Conservation (phyloP, 2,329 filamentous ascomycete genomes). For the Stagonosporopsis chrysanthemi region DNA sequence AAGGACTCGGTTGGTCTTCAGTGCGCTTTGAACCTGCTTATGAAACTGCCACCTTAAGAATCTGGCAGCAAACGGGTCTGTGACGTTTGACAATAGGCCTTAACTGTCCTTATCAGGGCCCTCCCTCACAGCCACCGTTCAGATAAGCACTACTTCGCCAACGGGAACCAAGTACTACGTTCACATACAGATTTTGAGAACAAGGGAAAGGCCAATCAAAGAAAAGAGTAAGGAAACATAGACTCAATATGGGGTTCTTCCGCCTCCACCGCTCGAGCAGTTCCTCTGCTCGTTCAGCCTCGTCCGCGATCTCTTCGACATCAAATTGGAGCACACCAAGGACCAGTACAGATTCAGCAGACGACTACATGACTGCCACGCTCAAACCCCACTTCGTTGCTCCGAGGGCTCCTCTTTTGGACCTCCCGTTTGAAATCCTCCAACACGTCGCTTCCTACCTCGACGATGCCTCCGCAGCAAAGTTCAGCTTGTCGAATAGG, state of each 20-base stretch:
- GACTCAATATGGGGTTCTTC: slow-evolving; percentile 15
- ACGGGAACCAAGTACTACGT: background rate
- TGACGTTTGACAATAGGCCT: background rate
- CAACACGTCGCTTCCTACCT: slow-evolving; percentile 42
- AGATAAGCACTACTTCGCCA: background rate
- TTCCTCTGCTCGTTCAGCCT: slow-evolving; percentile 3
- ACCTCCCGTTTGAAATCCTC: slow-evolving; percentile 41
- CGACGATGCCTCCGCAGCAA: slow-evolving; percentile 29
- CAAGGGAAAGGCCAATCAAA: background rate
- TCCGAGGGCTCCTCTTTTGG: slow-evolving; percentile 26
- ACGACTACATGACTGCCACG: slow-evolving; percentile 17
- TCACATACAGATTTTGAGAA: background rate
- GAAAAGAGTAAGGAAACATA: background rate
- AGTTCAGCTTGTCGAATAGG: slow-evolving; percentile 37
- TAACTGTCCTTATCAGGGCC: background rate
- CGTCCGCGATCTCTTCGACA: background rate
- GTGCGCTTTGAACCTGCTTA: background rate
- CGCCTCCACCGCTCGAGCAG: slow-evolving; percentile 11
- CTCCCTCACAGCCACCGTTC: background rate
- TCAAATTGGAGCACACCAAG: slow-evolving; percentile 4
- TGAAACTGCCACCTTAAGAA: background rate
- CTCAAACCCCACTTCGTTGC: slow-evolving; percentile 7
- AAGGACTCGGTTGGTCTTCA: slow-evolving; percentile 3
- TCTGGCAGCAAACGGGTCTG: background rate
- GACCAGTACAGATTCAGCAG: slow-evolving; percentile 11